phyloP scores from a whole-genome alignment of 2,329 filamentous ascomycete species.

The Calonectria hongkongensis region DNA sequence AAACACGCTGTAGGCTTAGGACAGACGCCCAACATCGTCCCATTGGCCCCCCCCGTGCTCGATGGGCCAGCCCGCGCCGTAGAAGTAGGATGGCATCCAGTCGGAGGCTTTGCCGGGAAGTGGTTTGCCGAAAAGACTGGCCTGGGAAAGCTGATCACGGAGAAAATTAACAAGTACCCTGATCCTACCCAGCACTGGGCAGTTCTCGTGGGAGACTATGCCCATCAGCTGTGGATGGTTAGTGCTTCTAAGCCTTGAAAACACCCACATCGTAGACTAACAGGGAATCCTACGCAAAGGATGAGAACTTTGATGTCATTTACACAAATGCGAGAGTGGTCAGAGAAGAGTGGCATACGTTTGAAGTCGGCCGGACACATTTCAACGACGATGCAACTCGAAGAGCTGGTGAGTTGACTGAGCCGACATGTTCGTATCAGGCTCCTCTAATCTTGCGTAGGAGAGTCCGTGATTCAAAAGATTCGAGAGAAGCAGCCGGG shows the following conservation, averaged over 20 bases:
- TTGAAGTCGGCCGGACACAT: conserved; percentile 70
- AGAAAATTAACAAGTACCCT: conserved; percentile 72
- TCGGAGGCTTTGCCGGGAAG: conserved; percentile 73
- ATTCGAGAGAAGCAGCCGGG: conserved; percentile 69
- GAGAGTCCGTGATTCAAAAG: conserved; percentile 71
- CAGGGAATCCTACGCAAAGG: conserved; percentile 54
- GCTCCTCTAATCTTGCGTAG: conserved; percentile 53
- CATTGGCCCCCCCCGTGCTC: conserved; percentile 53
- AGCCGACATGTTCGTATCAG: background rate
- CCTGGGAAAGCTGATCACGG: conserved; percentile 73
- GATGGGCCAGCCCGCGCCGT: conserved; percentile 62
- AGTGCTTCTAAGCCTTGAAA: conserved; percentile 38
- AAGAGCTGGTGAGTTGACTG: conserved; percentile 64
- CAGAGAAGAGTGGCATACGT: conserved; percentile 69
- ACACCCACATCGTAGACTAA: fast-evolving
- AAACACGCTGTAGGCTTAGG: conserved; percentile 61
- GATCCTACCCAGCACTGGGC: conserved; percentile 78
- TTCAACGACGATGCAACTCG: conserved; percentile 73
- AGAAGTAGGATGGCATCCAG: conserved; percentile 75
- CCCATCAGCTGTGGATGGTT: conserved; percentile 77
- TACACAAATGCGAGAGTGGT: conserved; percentile 72
- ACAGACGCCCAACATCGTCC: conserved; percentile 57
- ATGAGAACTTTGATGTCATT: conserved; percentile 74
- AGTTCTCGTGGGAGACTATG: conserved; percentile 73
- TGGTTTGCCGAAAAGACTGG: conserved; percentile 76